Evolutionary conservation across 2,329 filamentous ascomycete species (phyloP).

Genomic region (Colletotrichum acutatum): DNA sequence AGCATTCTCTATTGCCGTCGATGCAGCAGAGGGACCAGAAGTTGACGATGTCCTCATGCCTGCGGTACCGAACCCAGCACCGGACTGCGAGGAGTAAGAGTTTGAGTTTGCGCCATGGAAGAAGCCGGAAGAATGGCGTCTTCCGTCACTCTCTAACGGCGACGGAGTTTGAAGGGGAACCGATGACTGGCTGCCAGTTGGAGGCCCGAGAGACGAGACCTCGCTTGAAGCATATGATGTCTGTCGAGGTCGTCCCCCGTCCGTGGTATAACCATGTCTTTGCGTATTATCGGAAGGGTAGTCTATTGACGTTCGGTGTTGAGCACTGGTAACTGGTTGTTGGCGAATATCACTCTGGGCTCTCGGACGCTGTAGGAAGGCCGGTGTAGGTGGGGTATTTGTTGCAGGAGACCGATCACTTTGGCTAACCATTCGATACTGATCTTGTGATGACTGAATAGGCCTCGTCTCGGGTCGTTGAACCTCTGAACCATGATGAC

Average conservation of each 20-base stretch:
- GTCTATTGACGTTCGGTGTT: neutral
- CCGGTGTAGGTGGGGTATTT: neutral
- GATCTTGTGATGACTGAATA: neutral
- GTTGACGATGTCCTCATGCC: constrained; percentile 17
- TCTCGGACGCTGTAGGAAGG: constrained; percentile 10
- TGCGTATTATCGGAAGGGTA: neutral
- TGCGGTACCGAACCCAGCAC: neutral
- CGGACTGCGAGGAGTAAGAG: neutral
- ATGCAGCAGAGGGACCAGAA: constrained; percentile 7
- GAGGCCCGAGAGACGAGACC: constrained; percentile 43
- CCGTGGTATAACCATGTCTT: neutral
- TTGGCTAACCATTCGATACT: neutral
- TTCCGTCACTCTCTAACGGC: constrained; percentile 39
- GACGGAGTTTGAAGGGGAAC: constrained; percentile 42
- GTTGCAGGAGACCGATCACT: neutral
- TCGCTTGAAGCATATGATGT: constrained; percentile 31
- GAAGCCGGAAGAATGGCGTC: constrained; percentile 34
- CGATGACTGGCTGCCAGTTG: constrained; percentile 41
- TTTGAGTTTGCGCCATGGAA: constrained; percentile 22
- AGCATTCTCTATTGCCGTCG: neutral
- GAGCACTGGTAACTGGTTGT: neutral
- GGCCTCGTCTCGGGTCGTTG: constrained; percentile 27
- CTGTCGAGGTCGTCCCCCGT: neutral
- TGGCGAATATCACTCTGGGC: neutral
- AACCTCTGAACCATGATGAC: neutral